A percentile compares a stretch with the other conserved stretches of the same genome.
phyloP scores from a whole-genome alignment of 2,329 filamentous ascomycete genomes.

The Phialophora tarda region DNA sequence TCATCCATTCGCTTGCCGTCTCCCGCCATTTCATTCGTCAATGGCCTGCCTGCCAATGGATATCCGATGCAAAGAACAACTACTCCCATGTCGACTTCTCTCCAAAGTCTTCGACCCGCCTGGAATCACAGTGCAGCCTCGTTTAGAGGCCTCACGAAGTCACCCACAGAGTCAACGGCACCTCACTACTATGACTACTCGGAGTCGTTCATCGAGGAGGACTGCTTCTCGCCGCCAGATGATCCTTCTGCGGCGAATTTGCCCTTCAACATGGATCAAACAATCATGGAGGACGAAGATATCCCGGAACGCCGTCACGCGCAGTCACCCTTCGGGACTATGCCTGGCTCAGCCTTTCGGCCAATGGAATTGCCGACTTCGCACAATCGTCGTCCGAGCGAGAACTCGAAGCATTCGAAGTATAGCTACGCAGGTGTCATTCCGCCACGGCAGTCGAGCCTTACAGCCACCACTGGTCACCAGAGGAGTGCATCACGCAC shows the following conservation, averaged over 20 bases:
- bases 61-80: conserved; percentile 23
- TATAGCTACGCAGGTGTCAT: conserved; percentile 30
- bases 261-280: conserved; percentile 32
- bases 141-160: conserved; percentile 30
- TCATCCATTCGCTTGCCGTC: conserved; percentile 36
- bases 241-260: conserved; percentile 17
- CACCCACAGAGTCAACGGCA: conserved; percentile 36
- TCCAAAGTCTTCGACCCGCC: conserved; percentile 28
- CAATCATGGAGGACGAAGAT: conserved; percentile 25
- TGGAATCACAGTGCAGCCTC: conserved; percentile 30
- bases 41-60: background rate
- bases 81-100: conserved; percentile 34
- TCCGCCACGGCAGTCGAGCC: conserved; percentile 32
- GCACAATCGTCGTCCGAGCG: conserved; percentile 36
- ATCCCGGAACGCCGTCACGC: conserved; percentile 32
- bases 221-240: conserved; percentile 26
- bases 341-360: conserved; percentile 36
- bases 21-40: conserved; percentile 29
- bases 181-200: conserved; percentile 41
- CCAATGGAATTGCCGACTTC: conserved; percentile 36
- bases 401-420: conserved; percentile 35
- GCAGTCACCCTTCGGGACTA: conserved; percentile 39
- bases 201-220: conserved; percentile 38
- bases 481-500: conserved; percentile 10
- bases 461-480: conserved; percentile 28